Base-by-base conservation (phyloP, 805 yeast genomes). In the Metschnikowia cerradonensis region DNA sequence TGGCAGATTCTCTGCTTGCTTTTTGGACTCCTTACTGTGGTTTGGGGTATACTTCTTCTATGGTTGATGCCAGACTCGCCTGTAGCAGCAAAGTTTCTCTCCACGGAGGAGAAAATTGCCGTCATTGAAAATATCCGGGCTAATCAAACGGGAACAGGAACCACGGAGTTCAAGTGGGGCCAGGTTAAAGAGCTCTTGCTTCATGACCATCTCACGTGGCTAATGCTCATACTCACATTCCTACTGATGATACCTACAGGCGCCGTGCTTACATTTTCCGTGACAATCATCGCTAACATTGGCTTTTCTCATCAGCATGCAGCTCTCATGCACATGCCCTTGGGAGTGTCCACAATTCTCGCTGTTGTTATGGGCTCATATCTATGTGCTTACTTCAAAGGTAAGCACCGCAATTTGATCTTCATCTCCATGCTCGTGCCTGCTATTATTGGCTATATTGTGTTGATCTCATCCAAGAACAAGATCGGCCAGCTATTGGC, bases 1-100 rank as follows among this genome's bases (percentile, higher is more conserved):
- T 82, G 86, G 86, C 84, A 80, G 63, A 79, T 82, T 43, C 75
- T 81, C 66, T 82, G 80, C 61, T 59, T 82, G 15, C 74, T 79
- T 3, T 77, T 82, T 60, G 88, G 88, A 7, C 45, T 78, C 2
- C 59, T 80, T 14, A 82, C 86, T 3, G 64, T 79, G 2, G 41
- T 66, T 1, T 80, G 79, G 62, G 86, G 86, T 5, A 38, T 76
- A 1, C 35, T 68, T 0, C 72, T 78, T 8, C 66, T 68, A 41
- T 58, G 77, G 23, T 60, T 68, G 30, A 64, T 81, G 40, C 88
- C 88, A 1, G 77, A 80, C 57, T 80, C 76, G 55, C 83, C 70
- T 2, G 59, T 64, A 33, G 37, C 52, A 4, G 65, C 71, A n/a
- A 58, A 57, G 50, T 78, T 78, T 54, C 60, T 77, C 47, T 62